Evolutionary conservation across 306 rosid genomes (phyloP), one percentile per base, ranked within the genome.

Genomic region (Dalbergia cochinchinensis): DNA sequence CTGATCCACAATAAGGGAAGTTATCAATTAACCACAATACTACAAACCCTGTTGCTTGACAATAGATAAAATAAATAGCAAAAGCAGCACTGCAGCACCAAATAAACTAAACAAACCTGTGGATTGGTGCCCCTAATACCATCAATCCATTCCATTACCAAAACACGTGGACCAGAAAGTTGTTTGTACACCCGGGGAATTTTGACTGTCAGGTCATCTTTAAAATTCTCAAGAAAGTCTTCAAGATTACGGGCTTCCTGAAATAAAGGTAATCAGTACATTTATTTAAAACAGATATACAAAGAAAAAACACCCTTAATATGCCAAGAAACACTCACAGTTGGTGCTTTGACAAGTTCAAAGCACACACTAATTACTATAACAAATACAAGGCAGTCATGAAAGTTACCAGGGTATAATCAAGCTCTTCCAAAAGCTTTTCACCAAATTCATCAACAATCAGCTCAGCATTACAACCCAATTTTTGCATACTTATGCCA

Each of bases 111-210:
- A 42, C 85, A 66, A 87, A 96, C 99, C 99, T 88, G 88, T 58
- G 98, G 98, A 51, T 96, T 85, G 71, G 99, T 96, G 87, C 99
- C 90, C 84, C 99, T 89, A 63, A 96, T 89, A 58, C 99, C 99
- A 87, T 96, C 99, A 79, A 96, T 96, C 99, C 98, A 96, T 85
- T 96, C 99, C 99, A 96, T 96, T 44, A 96, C 99, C 69, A 96
- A 82, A 80, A 96, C 99, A 48, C 94, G 98, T 45, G 89, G 48
- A 76, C 99, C 98, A 66, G 81, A 96, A 84, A 91, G 87, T 78
- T 87, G 85, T 83, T 88, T 93, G 89, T 96, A 96, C 69, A 86
- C 98, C 83, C 55, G 76, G 75, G 99, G 98, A 83, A 96, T 96
- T 92, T 96, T 96, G 74, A 96, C 99, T 20, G 97, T 91, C 11